Evolutionary conservation across 2,329 filamentous ascomycete species (phyloP).

Genomic region (Basipetospora chlamydospora): DNA sequence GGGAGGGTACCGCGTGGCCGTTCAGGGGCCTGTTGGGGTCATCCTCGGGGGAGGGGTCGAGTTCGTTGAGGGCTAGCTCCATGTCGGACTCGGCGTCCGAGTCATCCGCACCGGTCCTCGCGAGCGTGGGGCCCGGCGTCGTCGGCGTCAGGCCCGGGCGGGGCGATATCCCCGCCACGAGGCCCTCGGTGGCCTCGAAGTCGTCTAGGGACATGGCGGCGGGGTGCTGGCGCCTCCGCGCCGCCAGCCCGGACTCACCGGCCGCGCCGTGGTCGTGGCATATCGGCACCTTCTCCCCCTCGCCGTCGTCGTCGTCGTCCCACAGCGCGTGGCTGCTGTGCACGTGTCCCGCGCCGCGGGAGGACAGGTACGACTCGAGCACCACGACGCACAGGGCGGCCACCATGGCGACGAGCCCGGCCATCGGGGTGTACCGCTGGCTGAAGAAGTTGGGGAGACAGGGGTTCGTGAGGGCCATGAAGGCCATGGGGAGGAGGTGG

Average conservation of each 20-base stretch:
- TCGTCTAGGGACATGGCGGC: slow-evolving; percentile 36
- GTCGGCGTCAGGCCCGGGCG: slow-evolving; percentile 38
- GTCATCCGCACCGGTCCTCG: slow-evolving; percentile 11
- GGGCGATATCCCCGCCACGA: slow-evolving; percentile 45
- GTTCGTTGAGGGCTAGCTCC: slow-evolving; percentile 46
- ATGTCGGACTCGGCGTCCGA: slow-evolving; percentile 36
- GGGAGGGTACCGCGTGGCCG: slow-evolving; percentile 7
- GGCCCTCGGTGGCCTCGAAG: slow-evolving; percentile 34
- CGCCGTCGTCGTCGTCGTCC: slow-evolving; percentile 23
- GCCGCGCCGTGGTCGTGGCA: too few relatives aligned
- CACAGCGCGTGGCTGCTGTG: slow-evolving; percentile 38
- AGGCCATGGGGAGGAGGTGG: slow-evolving; percentile 56
- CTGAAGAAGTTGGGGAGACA: slow-evolving; percentile 70
- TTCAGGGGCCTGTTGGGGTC: slow-evolving; percentile 6
- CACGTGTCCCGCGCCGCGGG: slow-evolving; percentile 46
- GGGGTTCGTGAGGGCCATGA: slow-evolving; percentile 50
- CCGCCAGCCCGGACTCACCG: background rate
- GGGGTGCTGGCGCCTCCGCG: slow-evolving; percentile 23
- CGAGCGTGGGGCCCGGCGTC: slow-evolving; percentile 12
- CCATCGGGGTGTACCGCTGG: slow-evolving; percentile 61
- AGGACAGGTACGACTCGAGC: slow-evolving; percentile 81
- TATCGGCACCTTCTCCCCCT: slow-evolving; percentile 18
- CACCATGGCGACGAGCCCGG: slow-evolving; percentile 69
- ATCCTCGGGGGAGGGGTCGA: slow-evolving; percentile 26
- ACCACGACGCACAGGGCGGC: slow-evolving; percentile 70